A percentile compares a stretch with the other conserved stretches of the same genome.
phyloP scores from a whole-genome alignment of 2,329 filamentous ascomycete species.

The Bipolaris zeicola region DNA sequence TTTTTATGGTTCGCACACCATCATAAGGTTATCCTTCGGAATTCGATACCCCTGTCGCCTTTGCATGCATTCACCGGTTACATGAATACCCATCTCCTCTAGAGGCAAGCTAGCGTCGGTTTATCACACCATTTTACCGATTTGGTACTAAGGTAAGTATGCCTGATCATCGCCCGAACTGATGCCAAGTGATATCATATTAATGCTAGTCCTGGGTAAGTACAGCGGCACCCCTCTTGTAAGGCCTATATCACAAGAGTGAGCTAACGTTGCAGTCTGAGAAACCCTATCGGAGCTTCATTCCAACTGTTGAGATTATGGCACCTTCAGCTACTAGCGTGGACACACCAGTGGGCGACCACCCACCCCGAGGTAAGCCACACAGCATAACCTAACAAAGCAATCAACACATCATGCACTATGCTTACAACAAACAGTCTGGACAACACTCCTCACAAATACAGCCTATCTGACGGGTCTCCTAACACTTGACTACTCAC shows the following conservation, averaged over 20 bases:
- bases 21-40: background rate
- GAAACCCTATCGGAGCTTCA: background rate
- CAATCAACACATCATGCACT: background rate
- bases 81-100: background rate
- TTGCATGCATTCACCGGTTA: background rate
- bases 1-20: background rate
- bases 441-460: conserved; percentile 87
- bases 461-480: conserved; percentile 79
- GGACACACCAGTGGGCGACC: background rate
- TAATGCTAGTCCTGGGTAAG: background rate
- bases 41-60: background rate
- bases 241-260: background rate
- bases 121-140: background rate
- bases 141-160: background rate
- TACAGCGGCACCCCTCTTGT: background rate
- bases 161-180: background rate
- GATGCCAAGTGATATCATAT: background rate
- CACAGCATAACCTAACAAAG: background rate
- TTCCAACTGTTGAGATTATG: background rate
- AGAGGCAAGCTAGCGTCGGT: background rate
- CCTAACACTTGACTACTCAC: conserved; percentile 77
- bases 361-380: background rate
- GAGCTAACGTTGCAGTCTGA: background rate
- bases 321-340: background rate
- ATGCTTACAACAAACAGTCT: conserved; percentile 60